Percentiles rank a stretch among this genome's conserved stretches.
Conservation (phyloP, 179 eudicot genomes). For the Actinidia arguta region DNA sequence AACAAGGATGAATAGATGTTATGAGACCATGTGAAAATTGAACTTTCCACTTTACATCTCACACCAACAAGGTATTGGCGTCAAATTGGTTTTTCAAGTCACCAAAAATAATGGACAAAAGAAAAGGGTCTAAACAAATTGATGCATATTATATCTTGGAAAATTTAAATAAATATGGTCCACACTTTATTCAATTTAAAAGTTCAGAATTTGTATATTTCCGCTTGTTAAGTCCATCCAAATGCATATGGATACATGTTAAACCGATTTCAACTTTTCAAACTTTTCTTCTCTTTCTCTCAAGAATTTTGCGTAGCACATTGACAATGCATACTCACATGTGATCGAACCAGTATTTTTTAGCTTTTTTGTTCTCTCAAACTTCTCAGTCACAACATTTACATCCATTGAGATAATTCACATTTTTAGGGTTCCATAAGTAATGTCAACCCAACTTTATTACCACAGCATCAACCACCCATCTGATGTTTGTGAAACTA, state of each 20-base stretch:
- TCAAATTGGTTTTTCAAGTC: neutral
- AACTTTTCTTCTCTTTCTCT: neutral
- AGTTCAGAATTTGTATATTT: neutral
- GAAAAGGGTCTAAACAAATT: neutral
- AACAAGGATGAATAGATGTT: too few species aligned
- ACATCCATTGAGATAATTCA: neutral
- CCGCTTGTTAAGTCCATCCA: neutral
- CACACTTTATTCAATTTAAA: neutral
- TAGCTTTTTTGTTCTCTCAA: too few species aligned
- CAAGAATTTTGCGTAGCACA: too few species aligned
- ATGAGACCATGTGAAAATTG: neutral
- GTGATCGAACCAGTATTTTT: too few species aligned
- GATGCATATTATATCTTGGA: too few species aligned
- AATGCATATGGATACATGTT: neutral
- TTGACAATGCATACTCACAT: too few species aligned
- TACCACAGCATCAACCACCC: neutral
- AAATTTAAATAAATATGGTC: neutral
- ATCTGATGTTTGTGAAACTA: neutral
- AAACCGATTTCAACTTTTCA: neutral
- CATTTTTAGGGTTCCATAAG: constrained; percentile 1
- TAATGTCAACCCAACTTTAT: neutral
- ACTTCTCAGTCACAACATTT: neutral
- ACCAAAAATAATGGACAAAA: too few species aligned
- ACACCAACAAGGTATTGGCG: neutral
- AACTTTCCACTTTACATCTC: neutral